Base-by-base conservation (phyloP, 768 basidiomycete species). In the Coprinopsis marcescibilis region DNA sequence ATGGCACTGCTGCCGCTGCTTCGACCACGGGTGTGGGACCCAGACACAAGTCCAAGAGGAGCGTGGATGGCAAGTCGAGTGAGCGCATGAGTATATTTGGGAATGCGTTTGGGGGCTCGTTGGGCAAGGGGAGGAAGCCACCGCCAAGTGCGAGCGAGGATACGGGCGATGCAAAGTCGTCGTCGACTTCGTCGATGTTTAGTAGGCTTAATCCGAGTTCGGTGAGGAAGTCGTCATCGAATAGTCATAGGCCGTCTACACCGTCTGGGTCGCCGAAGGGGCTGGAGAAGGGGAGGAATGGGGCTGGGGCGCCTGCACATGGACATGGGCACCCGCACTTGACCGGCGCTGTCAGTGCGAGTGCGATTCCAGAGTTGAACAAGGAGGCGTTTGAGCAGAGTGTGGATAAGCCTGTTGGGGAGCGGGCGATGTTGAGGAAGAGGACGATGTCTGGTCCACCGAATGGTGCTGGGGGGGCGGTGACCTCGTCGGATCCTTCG, bases 41-140 rank as follows among this genome's bases (percentile, higher is more conserved):
- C 45, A 60, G 72, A 43, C 71, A 72, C 24, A 71, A 77, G 48
- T 50, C 60, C 14, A 83, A 77, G 63, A 75, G 72, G 51, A 75
- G 73, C 49, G 38, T 66, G 13, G 83, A 85, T 43, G 67, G 64
- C 2, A 71, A 71, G 52, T 71, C 67, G 45, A 58, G 60, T 11
- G 84, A 87, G 33, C 69, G 88, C n/a, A 62, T 88, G 50, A 92
- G 90, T 57, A 81, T 95, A 56, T 95, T 96, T 57, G 88, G 87
- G 12, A 75, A 72, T 15, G 63, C 79, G 2, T 80, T 89, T 51
- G 65, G 68, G 10, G 75, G 78, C 1, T 68, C 81, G 4, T 57
- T 88, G 45, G 78, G 81, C 23, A 85, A 83, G 61, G 66, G 70
- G 32, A 68, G 92, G 53, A 94, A 96, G 60, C 92, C 92, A 0